Evolutionary conservation across 1,284 basidiomycete genomes (phyloP), one percentile per base, ranked within the genome.

Genomic region (Inonotus hispidus): DNA sequence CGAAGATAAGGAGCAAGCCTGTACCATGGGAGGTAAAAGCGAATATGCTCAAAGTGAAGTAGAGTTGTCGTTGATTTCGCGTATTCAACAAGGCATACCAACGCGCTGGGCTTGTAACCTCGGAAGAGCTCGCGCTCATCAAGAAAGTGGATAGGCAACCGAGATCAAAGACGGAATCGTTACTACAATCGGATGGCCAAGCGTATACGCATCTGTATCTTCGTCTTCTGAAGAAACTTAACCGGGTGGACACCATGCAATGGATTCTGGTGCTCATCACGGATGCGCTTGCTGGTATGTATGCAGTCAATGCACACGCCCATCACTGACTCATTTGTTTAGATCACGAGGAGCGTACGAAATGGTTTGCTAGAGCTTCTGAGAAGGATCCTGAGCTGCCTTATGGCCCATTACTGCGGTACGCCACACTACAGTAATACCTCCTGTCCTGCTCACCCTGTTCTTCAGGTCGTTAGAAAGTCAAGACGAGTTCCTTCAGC

Each of bases 221-320:
- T 49, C 85, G 88, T 63, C 82, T 99, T 23, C 83, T 99, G 70
- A 92, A 93, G 79, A 98, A 97, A 75, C 83, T 98, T 27, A 90
- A 91, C 74, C 79, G 95, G 67, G 87, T 92, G 53, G 96, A 99
- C 73, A 96, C 95, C 3, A 90, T 98, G 75, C 95, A 97, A 73
- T 93, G 85, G 69, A 89, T 98, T 58, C 82, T 99, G 25, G 92
- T 96, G 47, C 82, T 95, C 65, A 91, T 98, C 67, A 90, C 88
- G 35, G 95, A 98, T 75, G 92, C 96, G 68, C 82, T 99, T 45
- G 73, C 83, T 65, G 93, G 92, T 90, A 65, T 57, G 78, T 73
- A 21, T 35, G 10, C 56, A 6, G 41, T 2, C 29, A 8, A 19
- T 49, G 50, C 37, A 19, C 8, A 37, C 45, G 13, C 19, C 0